A percentile compares a stretch with the other conserved stretches of the same genome.
phyloP scores from a whole-genome alignment of 129 eudicot species.

The Solidago caesia region DNA sequence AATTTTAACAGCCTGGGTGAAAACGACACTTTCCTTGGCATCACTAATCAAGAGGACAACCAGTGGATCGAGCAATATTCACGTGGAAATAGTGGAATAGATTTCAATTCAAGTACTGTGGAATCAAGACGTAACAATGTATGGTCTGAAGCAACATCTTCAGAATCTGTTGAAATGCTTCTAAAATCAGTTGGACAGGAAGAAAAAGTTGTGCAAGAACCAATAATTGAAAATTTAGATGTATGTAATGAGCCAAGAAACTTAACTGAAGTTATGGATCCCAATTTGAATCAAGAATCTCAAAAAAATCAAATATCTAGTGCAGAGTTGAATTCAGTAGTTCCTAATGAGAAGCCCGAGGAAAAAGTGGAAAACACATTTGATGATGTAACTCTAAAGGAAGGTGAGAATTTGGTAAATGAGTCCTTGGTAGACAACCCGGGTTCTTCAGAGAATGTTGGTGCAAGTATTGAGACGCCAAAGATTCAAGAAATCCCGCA shows the following conservation, averaged over 20 bases:
- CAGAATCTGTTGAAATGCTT: slow-evolving; percentile 93
- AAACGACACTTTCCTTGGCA: slow-evolving; percentile 83
- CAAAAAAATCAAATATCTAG: slow-evolving; percentile 28
- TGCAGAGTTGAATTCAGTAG: slow-evolving; percentile 23
- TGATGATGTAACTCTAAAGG: slow-evolving; percentile 34
- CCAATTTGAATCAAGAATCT: slow-evolving; percentile 32
- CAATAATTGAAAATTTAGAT: slow-evolving; percentile 39
- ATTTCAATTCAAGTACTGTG: slow-evolving; percentile 60
- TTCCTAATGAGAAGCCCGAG: slow-evolving; percentile 32
- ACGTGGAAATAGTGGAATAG: slow-evolving; percentile 66
- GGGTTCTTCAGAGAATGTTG: slow-evolving; percentile 23
- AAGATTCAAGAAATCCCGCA: slow-evolving; percentile 21
- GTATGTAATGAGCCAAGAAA: slow-evolving; percentile 38
- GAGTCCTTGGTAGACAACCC: slow-evolving; percentile 26
- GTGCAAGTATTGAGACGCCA: slow-evolving; percentile 10
- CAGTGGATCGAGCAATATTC: slow-evolving; percentile 94
- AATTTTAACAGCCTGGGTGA: slow-evolving; percentile 72
- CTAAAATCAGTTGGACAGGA: slow-evolving; percentile 90
- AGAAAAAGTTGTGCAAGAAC: slow-evolving; percentile 59
- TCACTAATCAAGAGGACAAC: slow-evolving; percentile 78
- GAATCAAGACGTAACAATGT: slow-evolving; percentile 79
- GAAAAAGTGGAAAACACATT: slow-evolving; percentile 32
- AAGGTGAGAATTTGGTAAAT: slow-evolving; percentile 17
- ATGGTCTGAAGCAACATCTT: slow-evolving; percentile 97
- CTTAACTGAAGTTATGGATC: slow-evolving; percentile 44